Base-by-base conservation (phyloP, 2,329 filamentous ascomycete species). In the Cladophialophora yegresii region DNA sequence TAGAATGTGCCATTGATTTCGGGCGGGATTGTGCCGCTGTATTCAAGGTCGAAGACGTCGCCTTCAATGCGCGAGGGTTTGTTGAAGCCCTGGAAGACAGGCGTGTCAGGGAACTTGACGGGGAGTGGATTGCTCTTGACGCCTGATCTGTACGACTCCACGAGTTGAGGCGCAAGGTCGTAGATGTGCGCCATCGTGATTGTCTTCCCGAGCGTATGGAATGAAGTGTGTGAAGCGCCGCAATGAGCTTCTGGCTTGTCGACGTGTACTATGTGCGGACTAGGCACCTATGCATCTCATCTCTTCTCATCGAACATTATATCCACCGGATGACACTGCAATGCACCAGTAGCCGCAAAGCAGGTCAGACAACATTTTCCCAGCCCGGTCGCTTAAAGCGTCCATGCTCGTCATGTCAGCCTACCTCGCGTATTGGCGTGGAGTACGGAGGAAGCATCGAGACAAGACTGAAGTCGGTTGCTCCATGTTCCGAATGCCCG, bases 1-100 rank as follows among this genome's bases (percentile, higher is more conserved):
- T 77, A 81, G 67, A 80, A 80, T 4, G 79, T 80, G 0, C 79
- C 79, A 50, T 79, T 76, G 49, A 80, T 79, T 23, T 80, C 77
- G 58, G 71, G 70, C 1, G 78, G 79, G 20, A 80, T 79, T 1
- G 69, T 72, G 6, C 78, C 78, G 0, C 74, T 75, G 23, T 77
- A 75, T 64, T 79, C 77, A 36, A 68, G 58, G 40, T 65, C 63
- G 33, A 54, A 62, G 26, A 68, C 40, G 22, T 65, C 77, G 16
- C 75, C 77, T 72, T 78, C 77, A 9, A 78, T 69, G 8, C 76
- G 72, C 4, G 75, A 79, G 0, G 77, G 75, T 49, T 58, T 73
- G 65, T 79, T 77, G 70, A 79, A 78, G 6, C 78, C 78, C 12
- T 61, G 54, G 22, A 69, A 69, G 5, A 66, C 67, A 9, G 54